phyloP scores from a whole-genome alignment of 2,329 filamentous ascomycete genomes.

The Delphinella strobiligena region DNA sequence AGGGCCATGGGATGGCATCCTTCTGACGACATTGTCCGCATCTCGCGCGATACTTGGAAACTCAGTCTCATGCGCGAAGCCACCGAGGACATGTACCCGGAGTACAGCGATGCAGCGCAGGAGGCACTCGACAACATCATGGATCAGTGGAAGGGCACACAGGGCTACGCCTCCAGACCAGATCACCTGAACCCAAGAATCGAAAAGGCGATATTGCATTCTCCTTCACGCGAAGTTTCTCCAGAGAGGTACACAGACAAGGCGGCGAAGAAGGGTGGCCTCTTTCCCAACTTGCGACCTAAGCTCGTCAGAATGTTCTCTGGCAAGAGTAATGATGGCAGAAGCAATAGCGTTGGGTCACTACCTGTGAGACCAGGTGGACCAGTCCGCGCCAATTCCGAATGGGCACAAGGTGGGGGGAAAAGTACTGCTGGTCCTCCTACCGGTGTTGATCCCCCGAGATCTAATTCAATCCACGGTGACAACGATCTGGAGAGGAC shows the following conservation, averaged over 20 bases:
- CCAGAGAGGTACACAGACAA: slow-evolving; percentile 1
- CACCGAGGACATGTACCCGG: slow-evolving; percentile 30
- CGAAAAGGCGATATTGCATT: background rate
- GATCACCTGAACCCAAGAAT: slow-evolving; percentile 1
- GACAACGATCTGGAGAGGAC: slow-evolving; percentile 16
- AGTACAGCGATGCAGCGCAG: slow-evolving; percentile 30
- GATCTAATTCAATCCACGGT: slow-evolving; percentile 5
- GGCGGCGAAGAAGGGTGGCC: slow-evolving; percentile 2
- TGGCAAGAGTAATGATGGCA: slow-evolving; percentile 4
- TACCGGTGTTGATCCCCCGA: background rate
- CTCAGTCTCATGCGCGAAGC: slow-evolving; percentile 32
- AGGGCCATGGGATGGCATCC: slow-evolving; percentile 37
- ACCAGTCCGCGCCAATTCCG: slow-evolving; percentile 12
- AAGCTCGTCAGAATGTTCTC: slow-evolving; percentile 6
- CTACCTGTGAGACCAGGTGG: background rate
- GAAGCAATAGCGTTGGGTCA: background rate
- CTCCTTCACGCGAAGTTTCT: background rate
- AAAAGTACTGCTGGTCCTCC: too few species aligned
- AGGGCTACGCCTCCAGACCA: slow-evolving; percentile 2
- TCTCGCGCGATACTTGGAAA: slow-evolving; percentile 28
- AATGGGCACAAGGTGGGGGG: too few species aligned
- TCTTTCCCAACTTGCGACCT: slow-evolving; percentile 1
- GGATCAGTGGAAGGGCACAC: slow-evolving; percentile 7
- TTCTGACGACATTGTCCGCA: slow-evolving; percentile 17
- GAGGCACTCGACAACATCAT: slow-evolving; percentile 32